Evolutionary conservation across 116 monocot species (phyloP).

Genomic region (Posidonia oceanica): DNA sequence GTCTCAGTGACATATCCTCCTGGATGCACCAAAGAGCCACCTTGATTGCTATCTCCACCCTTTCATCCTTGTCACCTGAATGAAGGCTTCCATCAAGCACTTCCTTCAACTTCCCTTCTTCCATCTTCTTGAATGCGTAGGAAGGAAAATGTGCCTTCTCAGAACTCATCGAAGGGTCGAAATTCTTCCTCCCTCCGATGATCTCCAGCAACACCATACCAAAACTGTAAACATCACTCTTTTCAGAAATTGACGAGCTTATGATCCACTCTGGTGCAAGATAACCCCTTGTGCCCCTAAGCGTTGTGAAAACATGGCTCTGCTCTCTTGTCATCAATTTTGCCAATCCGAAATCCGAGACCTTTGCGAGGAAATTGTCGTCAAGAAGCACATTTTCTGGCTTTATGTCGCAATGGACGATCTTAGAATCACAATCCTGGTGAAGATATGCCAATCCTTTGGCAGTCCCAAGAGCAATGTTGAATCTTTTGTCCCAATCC

Average conservation of each 20-base stretch:
- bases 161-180: slow-evolving; percentile 37
- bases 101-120: slow-evolving; percentile 55
- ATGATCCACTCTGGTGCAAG: slow-evolving; percentile 90
- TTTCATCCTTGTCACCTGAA: slow-evolving; percentile 29
- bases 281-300: slow-evolving; percentile 78
- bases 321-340: slow-evolving; percentile 76
- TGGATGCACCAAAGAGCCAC: slow-evolving; percentile 88
- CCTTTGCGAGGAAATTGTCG: slow-evolving; percentile 56
- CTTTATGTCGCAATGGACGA: slow-evolving; percentile 82
- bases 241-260: slow-evolving; percentile 74
- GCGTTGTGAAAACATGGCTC: slow-evolving; percentile 72
- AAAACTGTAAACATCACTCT: slow-evolving; percentile 84
- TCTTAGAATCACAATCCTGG: slow-evolving; percentile 65
- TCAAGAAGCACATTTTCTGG: slow-evolving; percentile 85
- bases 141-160: slow-evolving; percentile 71
- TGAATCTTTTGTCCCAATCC: slow-evolving; percentile 56
- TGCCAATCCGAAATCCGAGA: slow-evolving; percentile 82
- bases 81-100: slow-evolving; percentile 28
- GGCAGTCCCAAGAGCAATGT: slow-evolving; percentile 66
- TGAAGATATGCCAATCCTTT: slow-evolving; percentile 72
- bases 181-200: slow-evolving; percentile 79
- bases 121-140: slow-evolving; percentile 62
- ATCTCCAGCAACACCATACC: slow-evolving; percentile 91
- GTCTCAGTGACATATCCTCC: slow-evolving; percentile 52
- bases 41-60: slow-evolving; percentile 39